Evolutionary conservation across 768 basidiomycete species (phyloP).

Genomic region (Leccinum disarticulatum): DNA sequence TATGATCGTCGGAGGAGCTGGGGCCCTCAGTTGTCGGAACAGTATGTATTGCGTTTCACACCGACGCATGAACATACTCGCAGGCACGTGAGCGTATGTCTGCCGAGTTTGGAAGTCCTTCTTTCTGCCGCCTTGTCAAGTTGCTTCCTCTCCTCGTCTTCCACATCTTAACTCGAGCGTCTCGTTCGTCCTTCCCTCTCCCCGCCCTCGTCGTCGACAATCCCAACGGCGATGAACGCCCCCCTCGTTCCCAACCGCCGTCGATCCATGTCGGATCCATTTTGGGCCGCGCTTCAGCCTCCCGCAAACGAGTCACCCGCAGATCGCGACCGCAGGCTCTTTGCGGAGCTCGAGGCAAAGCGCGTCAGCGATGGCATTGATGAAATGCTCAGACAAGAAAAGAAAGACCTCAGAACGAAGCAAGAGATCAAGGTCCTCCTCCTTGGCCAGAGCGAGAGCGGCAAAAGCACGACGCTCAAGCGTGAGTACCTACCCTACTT

Average conservation of each 20-base stretch:
- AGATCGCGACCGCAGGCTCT: slow-evolving; percentile 64
- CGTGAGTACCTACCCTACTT: slow-evolving; percentile 53
- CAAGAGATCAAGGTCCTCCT: slow-evolving; percentile 74
- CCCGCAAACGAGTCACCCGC: slow-evolving; percentile 70
- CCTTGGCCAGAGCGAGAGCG: slow-evolving; percentile 87
- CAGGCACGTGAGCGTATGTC: slow-evolving; percentile 16
- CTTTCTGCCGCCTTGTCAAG: slow-evolving; percentile 12
- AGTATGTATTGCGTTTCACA: not conserved
- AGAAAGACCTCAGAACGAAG: slow-evolving; percentile 57
- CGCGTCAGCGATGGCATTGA: slow-evolving; percentile 77
- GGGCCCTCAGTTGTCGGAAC: not conserved
- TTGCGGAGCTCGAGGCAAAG: slow-evolving; percentile 69
- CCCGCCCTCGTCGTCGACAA: slow-evolving; percentile 3
- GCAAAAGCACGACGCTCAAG: slow-evolving; percentile 86
- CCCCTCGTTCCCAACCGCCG: slow-evolving; percentile 39
- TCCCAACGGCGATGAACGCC: slow-evolving; percentile 19
- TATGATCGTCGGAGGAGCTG: not conserved
- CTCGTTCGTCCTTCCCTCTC: slow-evolving; percentile 10
- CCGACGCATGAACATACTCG: not conserved
- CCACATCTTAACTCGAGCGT: slow-evolving; percentile 21
- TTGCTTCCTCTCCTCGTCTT: slow-evolving; percentile 16
- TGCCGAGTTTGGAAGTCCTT: slow-evolving; percentile 30
- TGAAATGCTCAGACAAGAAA: slow-evolving; percentile 69
- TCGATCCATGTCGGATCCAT: slow-evolving; percentile 64
- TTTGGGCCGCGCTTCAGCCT: slow-evolving; percentile 64